A percentile compares a stretch with the other conserved stretches of the same genome.
Conservation (phyloP, 352 stramenopile species). For the Pythium aristosporum region DNA sequence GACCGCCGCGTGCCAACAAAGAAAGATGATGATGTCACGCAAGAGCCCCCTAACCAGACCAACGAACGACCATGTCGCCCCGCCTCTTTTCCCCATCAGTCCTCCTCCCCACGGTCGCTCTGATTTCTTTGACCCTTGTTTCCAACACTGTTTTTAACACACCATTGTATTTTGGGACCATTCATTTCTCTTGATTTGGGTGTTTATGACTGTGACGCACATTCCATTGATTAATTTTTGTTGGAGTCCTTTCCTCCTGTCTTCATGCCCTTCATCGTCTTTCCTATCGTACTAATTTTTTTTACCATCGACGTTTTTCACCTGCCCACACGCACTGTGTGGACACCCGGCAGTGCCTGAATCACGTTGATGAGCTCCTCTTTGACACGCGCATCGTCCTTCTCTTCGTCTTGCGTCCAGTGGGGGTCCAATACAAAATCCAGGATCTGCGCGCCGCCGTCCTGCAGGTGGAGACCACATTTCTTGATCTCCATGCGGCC, state of each 20-base stretch:
- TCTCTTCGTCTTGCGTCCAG: conserved; percentile 15
- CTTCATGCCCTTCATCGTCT: not conserved
- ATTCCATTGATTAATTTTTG: no score
- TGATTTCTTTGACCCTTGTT: not conserved
- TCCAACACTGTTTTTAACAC: conserved; percentile 7
- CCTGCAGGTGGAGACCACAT: conserved; percentile 73
- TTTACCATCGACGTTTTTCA: conserved; percentile 4
- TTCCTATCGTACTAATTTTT: conserved; percentile 19
- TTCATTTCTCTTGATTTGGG: not conserved
- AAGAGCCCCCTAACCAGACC: not conserved
- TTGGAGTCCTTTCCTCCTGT: no score
- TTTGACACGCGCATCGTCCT: conserved; percentile 2
- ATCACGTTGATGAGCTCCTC: conserved; percentile 24
- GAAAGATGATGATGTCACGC: conserved; percentile 9
- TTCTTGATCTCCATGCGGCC: conserved; percentile 81
- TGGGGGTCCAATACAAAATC: conserved; percentile 73
- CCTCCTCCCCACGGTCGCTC: not conserved
- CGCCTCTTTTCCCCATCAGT: not conserved
- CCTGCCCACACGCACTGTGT: conserved; percentile 23
- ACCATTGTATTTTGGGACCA: not conserved
- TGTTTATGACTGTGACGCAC: not conserved
- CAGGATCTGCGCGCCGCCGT: conserved; percentile 66
- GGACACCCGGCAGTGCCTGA: conserved; percentile 17
- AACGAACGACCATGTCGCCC: not conserved
- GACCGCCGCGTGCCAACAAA: not conserved